Base-by-base conservation (phyloP, 2,329 filamentous ascomycete species). In the Xenoacremonium recifei region DNA sequence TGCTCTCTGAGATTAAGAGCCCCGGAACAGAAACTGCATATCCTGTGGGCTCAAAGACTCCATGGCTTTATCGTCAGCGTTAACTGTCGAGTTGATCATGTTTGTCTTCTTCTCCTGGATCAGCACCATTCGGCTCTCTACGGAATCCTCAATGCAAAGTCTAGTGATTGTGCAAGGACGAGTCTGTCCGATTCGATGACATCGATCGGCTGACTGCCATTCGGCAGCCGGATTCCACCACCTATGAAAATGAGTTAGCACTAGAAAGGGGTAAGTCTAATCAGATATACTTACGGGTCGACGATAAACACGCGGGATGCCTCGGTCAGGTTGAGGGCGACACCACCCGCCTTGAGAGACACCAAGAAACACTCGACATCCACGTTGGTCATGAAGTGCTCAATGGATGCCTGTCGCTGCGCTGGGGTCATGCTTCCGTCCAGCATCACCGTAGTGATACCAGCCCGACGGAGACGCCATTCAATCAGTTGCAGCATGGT, bases 211-310 rank as follows among this genome's bases (percentile, higher is more conserved):
- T 48, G 87, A 93, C 68, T 99, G 93, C 93, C 93, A 99, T 69
- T 99, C 93, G 0, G 92, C 92, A n/a, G 91, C 91, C n/a, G 93
- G 93, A 55, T 97, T 97, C 93, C 93, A 99, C 93, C 93, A 97
- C 54, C 87, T 90, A 53, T n/a, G n/a, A n/a, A n/a, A n/a, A 36
- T 15, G 23, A 27, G 13, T 27, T 27, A 27, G 23, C 23, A 9
- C 13, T 13, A 19, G 2, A 11, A 31, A 0, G 12, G 6, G 23
- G 11, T 27, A 4, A 38, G 25, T 12, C 12, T 31, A 21, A 21
- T 5, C 16, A n/a, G 9, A 21, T 17, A 16, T 32, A 85, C 87
- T 79, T 80, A 91, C 75, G 93, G 93, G 59, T 99, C 93, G 44
- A 97, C 84, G 47, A 97, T 96, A 65, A 96, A 97, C 9, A 99